phyloP scores from a whole-genome alignment of 352 stramenopile genomes.

The Phytopythium delawarense region DNA sequence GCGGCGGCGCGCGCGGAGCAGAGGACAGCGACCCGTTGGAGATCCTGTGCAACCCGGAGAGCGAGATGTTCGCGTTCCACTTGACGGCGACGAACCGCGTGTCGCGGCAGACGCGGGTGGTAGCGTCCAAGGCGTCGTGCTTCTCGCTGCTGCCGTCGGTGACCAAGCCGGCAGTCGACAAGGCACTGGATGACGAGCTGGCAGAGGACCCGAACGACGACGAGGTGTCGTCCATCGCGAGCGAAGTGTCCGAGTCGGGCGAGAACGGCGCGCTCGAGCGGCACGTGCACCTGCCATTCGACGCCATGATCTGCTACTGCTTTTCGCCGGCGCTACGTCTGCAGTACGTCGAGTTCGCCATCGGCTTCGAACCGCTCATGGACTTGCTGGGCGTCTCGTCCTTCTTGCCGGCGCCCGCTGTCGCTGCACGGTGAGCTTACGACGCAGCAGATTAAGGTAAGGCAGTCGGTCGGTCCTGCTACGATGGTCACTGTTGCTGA shows the following conservation, averaged over 20 bases:
- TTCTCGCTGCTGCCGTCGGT: slow-evolving; percentile 31
- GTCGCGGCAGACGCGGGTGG: slow-evolving; percentile 50
- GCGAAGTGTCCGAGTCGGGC: slow-evolving; percentile 7
- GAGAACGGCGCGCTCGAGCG: slow-evolving; percentile 32
- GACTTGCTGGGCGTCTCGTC: slow-evolving; percentile 54
- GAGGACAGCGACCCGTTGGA: slow-evolving; percentile 53
- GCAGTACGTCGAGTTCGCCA: slow-evolving; percentile 86
- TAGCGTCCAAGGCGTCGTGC: slow-evolving; percentile 51
- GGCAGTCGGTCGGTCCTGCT: not conserved
- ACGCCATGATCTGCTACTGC: slow-evolving; percentile 85
- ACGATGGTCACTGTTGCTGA: not conserved
- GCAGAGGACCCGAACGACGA: slow-evolving; percentile 10
- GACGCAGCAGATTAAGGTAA: not conserved
- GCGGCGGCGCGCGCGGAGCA: slow-evolving; percentile 31
- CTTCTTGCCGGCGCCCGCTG: slow-evolving; percentile 34
- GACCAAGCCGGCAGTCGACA: slow-evolving; percentile 3
- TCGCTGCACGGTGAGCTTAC: not conserved
- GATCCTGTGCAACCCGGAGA: slow-evolving; percentile 55
- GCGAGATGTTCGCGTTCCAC: slow-evolving; percentile 56
- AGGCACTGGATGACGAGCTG: slow-evolving; percentile 10
- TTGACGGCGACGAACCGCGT: slow-evolving; percentile 75
- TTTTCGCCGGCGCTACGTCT: slow-evolving; percentile 48
- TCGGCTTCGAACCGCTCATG: slow-evolving; percentile 83
- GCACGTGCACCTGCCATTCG: slow-evolving; percentile 67
- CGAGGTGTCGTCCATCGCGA: slow-evolving; percentile 6